phyloP scores from a whole-genome alignment of 768 basidiomycete species.

The Clathrus columnatus region DNA sequence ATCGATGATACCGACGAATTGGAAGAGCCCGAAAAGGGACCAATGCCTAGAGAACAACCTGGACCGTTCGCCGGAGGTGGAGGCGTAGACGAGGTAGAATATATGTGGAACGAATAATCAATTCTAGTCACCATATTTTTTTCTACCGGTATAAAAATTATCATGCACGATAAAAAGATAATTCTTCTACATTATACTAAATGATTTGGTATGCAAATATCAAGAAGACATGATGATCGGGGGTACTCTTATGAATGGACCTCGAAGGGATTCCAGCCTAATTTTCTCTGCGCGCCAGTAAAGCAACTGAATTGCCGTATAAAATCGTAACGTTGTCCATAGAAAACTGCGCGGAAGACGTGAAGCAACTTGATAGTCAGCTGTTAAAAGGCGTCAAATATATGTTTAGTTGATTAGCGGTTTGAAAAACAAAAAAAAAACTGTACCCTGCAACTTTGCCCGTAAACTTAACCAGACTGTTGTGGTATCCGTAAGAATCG shows the following conservation, averaged over 20 bases:
- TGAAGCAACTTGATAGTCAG: slow-evolving; percentile 4
- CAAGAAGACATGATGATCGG: neutral
- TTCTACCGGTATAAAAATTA: too few species aligned
- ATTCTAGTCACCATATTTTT: too few species aligned
- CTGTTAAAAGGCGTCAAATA: neutral
- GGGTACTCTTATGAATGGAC: slow-evolving; percentile 6
- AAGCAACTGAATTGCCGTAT: slow-evolving; percentile 1
- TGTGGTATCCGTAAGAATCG: slow-evolving; percentile 71
- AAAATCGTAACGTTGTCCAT: slow-evolving; percentile 6
- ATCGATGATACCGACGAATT: slow-evolving; percentile 58
- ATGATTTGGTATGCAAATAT: too few species aligned
- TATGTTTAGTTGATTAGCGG: neutral
- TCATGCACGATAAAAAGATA: too few species aligned
- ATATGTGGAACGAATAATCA: slow-evolving; percentile 12
- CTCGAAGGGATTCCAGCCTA: slow-evolving; percentile 3
- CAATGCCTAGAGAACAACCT: slow-evolving; percentile 64
- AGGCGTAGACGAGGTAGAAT: slow-evolving; percentile 83
- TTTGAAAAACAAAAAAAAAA: neutral
- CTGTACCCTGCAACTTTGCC: slow-evolving; percentile 44
- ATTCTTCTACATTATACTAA: too few species aligned
- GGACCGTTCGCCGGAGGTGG: slow-evolving; percentile 54
- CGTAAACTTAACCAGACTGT: slow-evolving; percentile 60
- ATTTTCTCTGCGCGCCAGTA: slow-evolving; percentile 2
- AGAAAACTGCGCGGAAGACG: slow-evolving; percentile 5
- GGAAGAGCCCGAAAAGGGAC: slow-evolving; percentile 63